phyloP scores from a whole-genome alignment of 2,329 filamentous ascomycete genomes.

The Neoarthrinium moseri region DNA sequence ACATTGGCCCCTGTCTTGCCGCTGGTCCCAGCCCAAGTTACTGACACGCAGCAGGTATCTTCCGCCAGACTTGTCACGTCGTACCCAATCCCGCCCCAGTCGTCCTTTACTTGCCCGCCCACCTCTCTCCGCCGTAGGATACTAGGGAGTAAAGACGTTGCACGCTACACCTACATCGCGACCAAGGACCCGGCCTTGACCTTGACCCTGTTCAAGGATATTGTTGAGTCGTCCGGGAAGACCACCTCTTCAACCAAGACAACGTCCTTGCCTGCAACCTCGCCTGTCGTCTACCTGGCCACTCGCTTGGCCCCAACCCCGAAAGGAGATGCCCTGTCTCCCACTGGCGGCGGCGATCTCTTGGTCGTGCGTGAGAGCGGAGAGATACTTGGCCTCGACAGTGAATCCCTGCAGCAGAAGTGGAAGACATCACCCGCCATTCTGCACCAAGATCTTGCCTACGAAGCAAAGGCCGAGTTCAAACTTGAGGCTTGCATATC shows the following conservation, averaged over 20 bases:
- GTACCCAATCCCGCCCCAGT: conserved; percentile 65
- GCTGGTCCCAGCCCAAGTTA: conserved; percentile 8
- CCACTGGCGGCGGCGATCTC: conserved; percentile 32
- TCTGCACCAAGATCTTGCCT: conserved; percentile 39
- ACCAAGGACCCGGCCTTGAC: conserved; percentile 49
- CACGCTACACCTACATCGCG: conserved; percentile 61
- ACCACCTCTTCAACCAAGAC: conserved; percentile 50
- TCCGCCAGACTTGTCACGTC: conserved; percentile 63
- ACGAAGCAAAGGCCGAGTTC: conserved; percentile 31
- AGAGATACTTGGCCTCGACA: conserved; percentile 58
- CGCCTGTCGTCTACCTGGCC: conserved; percentile 42
- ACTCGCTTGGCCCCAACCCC: conserved; percentile 25
- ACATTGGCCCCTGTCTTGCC: background rate
- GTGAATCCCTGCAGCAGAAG: conserved; percentile 48
- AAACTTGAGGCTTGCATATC: conserved; percentile 50
- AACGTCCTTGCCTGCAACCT: conserved; percentile 38
- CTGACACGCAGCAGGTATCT: conserved; percentile 45
- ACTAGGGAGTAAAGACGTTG: conserved; percentile 44
- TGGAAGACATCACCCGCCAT: conserved; percentile 45
- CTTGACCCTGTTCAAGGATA: conserved; percentile 60
- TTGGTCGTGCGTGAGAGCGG: conserved; percentile 61
- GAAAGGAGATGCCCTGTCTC: conserved; percentile 21
- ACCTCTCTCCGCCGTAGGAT: conserved; percentile 56
- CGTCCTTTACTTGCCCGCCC: conserved; percentile 61
- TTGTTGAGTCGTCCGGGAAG: conserved; percentile 48